Base-by-base conservation (phyloP, 306 rosid genomes). In the Vigna nakashimae region DNA sequence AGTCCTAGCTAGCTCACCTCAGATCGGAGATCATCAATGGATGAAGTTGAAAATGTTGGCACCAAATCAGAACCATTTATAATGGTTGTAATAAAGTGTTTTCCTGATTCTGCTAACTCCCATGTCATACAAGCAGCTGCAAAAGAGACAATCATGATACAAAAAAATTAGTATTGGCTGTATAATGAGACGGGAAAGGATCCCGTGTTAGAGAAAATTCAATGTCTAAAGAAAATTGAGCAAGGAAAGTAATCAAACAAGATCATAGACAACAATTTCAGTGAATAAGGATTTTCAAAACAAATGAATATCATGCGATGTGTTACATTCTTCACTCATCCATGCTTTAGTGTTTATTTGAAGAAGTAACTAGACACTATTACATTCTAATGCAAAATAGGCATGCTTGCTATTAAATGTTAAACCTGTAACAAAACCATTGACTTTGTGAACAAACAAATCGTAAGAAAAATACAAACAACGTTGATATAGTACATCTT, bases 71-170 rank as follows among this genome's bases (percentile, higher is more conserved):
- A 90, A 71, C 98, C 96, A 71, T 95, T 95, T 58, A 95, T 91
- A 65, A 88, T 89, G 17, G 98, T 86, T 60, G 97, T 92, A 64
- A 95, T 95, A 76, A 95, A 95, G 81, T 89, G 89, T 75, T 95
- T 92, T 67, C 98, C 98, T 15, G 98, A 95, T 85, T 95, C 98
- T 79, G 98, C 98, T 81, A 95, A 89, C 82, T 92, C 98, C 97
- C 85, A 88, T 36, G 98, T 95, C 94, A 95, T 91, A 82, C 98
- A 95, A 30, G 98, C 98, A 86, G 98, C 98, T 95, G 88, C 78
- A 89, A 82, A 83, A 70, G 60, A 64, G 59, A 79, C 28, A 84
- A 76, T 80, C 65, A 65, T 16, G 80, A 74, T 75, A 62, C 52
- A 56, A 66, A 63, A 52, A 73, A 24, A 62, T 69, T 79, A 73